Evolutionary conservation across 208 protist species (phyloP), one percentile per base, ranked within the genome.

Genomic region (Wallacemonas sp.): DNA sequence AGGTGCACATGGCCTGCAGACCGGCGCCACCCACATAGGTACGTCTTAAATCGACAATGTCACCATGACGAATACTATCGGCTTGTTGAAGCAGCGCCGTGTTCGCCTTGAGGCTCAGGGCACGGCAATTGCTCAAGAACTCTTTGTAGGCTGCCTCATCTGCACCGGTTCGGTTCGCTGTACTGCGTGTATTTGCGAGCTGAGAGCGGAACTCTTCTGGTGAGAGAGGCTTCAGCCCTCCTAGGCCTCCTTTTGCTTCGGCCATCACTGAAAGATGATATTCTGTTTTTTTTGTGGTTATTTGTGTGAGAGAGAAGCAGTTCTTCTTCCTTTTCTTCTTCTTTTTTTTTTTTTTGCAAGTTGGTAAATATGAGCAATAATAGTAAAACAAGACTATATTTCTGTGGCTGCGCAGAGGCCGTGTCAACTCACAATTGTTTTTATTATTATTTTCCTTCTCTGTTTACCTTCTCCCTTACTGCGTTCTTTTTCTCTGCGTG

Each of bases 1-100:
- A 60, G 0, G 80, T 71, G 21, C 82, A 77, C n/a, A 91, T 73
- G 17, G 84, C 88, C 63, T 93, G 88, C 47, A 96, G 70, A 1
- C 87, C 91, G 3, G 67, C 70, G 15, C 76, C 75, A 33, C 91
- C 88, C 38, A 94, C 63, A 70, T 93, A 94, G 61, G 89, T 91
- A 34, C 77, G 72, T 27, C 46, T 75, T 22, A 95, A 65, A 53
- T 95, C 82, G 9, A 93, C 75, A 19, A 84, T 56, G 2, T 39
- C 2, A n/a, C 73, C 75, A 28, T 68, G 41, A 19, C 71, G 65
- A 33, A 95, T 75, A 1, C 42, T 28, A 6, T 81, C 79, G 0
- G 80, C 74, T 12, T 79, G 54, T 28, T 41, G 56, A 11, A 78
- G 53, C 0, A 94, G 61, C 15, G 77, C 46, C 11, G 67, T 80